Base-by-base conservation (phyloP, 805 yeast genomes). In the Starmerella lactis-condensi region DNA sequence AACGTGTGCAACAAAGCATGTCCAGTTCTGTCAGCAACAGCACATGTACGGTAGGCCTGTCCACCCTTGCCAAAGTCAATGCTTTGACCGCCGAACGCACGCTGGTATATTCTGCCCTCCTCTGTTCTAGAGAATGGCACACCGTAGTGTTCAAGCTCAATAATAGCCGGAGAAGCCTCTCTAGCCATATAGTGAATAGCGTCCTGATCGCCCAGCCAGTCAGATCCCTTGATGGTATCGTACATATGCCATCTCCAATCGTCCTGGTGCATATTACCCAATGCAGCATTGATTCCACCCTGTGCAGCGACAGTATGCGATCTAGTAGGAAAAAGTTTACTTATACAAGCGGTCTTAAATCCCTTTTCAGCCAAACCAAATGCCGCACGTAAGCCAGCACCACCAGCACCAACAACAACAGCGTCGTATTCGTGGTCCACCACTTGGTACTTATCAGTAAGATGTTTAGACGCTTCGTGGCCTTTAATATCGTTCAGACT, bases 191-290 rank as follows among this genome's bases (percentile, higher is more conserved):
- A 85, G 62, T 85, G 96, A 54, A 89, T 85, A 34, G 96, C 94
- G 54, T 85, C 98, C 64, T 85, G 98, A 61, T 85, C 98, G 52
- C 98, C 98, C 41, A 85, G 71, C 98, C 98, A 85, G 62, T 85
- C 98, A 7, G 95, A 82, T 42, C 98, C 98, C 63, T 85, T 85
- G 48, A 85, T 96, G 48, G 98, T 85, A 55, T 85, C 98, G 61
- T 89, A 85, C 95, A 85, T 83, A 60, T 85, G 98, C 95, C 96
- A 89, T 59, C 79, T 92, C 98, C 98, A 85, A 64, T 83, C 83
- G 58, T 85, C 98, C 46, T 69, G 66, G 64, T 89, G 96, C 93
- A 85, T 85, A 67, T 85, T 85, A 46, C 96, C 98, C 43, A 85
- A 67, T 19, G 98, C 98, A 44, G 96, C 98, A 52, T 85, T 85